Evolutionary conservation across 2,329 filamentous ascomycete species (phyloP).

Genomic region (Aspergillus sp.): DNA sequence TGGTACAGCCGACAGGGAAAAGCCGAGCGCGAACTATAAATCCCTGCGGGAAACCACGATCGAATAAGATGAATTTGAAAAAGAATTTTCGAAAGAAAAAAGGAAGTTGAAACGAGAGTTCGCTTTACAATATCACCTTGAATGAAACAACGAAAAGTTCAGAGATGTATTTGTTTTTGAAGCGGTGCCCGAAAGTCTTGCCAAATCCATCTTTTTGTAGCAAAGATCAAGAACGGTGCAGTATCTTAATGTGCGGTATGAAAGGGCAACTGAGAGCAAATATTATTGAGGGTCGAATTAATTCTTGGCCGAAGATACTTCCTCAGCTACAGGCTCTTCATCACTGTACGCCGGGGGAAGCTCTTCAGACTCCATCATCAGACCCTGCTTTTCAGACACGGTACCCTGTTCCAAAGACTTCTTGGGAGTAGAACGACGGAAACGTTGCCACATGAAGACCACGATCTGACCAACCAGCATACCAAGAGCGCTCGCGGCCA

Average conservation of each 20-base stretch:
- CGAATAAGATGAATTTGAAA: not conserved
- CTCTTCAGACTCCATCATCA: slow-evolving; percentile 40
- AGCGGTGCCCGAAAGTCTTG: not conserved
- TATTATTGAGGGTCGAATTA: slow-evolving; percentile 17
- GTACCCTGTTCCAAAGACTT: slow-evolving; percentile 39
- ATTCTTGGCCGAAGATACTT: slow-evolving; percentile 33
- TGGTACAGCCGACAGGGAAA: not conserved
- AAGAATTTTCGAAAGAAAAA: no score
- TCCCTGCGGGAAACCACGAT: not conserved
- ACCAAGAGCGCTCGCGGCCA: slow-evolving; percentile 48
- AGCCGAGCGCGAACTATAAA: not conserved
- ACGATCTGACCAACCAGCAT: slow-evolving; percentile 51
- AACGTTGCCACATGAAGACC: slow-evolving; percentile 48
- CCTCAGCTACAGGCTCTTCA: slow-evolving; percentile 27
- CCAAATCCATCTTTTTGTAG: not conserved
- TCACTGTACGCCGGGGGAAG: slow-evolving; percentile 42
- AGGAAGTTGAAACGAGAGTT: not conserved
- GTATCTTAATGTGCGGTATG: not conserved
- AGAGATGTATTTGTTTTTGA: not conserved
- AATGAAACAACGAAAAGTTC: not conserved
- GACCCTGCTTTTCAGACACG: slow-evolving; percentile 45
- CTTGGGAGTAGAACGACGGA: slow-evolving; percentile 33
- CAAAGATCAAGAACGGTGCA: not conserved
- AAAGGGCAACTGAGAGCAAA: not conserved
- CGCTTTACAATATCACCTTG: not conserved